Percentiles rank a stretch among this genome's conserved stretches.
phyloP scores from a whole-genome alignment of 2,329 filamentous ascomycete genomes.

The Geosmithia flava region DNA sequence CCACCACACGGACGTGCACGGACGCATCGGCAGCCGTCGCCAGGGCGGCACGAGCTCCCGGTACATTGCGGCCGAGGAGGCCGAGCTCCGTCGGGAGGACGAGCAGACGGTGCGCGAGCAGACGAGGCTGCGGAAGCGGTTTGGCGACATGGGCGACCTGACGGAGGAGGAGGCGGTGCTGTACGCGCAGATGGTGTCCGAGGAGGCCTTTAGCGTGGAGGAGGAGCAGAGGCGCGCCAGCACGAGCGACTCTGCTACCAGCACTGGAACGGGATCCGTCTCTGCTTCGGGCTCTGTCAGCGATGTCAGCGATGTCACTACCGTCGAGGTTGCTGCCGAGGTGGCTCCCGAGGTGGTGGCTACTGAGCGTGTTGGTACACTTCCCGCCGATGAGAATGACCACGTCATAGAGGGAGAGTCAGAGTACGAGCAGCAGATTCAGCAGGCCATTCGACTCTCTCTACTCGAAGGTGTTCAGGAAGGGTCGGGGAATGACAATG shows the following conservation, averaged over 20 bases:
- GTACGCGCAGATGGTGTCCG: constrained; percentile 55
- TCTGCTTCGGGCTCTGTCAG: constrained; percentile 20
- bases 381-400: no score
- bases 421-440: constrained; percentile 48
- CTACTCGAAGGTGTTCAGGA: constrained; percentile 43
- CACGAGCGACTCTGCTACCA: constrained; percentile 34
- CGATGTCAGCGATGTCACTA: constrained; percentile 24
- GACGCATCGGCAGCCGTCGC: constrained; percentile 35
- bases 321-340: constrained; percentile 34
- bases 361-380: no score
- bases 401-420: constrained; percentile 20
- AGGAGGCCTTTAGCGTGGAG: constrained; percentile 45
- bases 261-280: constrained; percentile 28
- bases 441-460: constrained; percentile 50
- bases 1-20: constrained; percentile 44
- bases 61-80: constrained; percentile 77
- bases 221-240: constrained; percentile 33
- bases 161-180: constrained; percentile 53
- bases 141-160: constrained; percentile 56
- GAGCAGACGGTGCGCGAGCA: constrained; percentile 54
- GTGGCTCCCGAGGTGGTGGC: no score
- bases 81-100: constrained; percentile 66
- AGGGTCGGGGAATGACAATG: constrained; percentile 31
- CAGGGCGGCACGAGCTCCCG: constrained; percentile 59
- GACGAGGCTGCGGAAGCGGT: constrained; percentile 61